Conservation (phyloP, 768 basidiomycete species). For the Mycena kentingensis region DNA sequence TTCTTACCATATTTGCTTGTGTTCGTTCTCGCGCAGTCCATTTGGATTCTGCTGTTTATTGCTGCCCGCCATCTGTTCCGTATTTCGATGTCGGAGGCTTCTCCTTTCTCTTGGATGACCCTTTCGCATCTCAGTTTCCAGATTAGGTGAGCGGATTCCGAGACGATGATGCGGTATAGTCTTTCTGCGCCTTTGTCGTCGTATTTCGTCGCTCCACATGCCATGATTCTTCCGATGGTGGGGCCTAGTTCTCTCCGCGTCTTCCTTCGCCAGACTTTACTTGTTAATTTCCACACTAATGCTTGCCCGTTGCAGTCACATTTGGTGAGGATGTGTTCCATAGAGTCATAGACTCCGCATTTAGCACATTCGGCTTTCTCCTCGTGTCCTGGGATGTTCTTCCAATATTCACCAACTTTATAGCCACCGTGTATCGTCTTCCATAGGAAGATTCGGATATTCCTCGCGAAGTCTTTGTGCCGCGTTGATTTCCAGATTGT, state of each 20-base stretch:
- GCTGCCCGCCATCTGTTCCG: constrained; percentile 9
- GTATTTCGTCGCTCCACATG: background rate
- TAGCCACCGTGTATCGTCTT: constrained; percentile 25
- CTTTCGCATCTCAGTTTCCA: constrained; percentile 11
- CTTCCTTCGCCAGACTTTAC: constrained; percentile 4
- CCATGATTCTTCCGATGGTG: constrained; percentile 8
- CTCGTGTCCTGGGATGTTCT: constrained; percentile 1
- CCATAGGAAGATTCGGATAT: constrained; percentile 24
- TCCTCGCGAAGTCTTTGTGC: constrained; percentile 11
- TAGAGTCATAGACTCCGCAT: constrained; percentile 1
- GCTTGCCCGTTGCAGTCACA: constrained; percentile 6
- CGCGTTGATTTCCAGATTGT: constrained; percentile 8
- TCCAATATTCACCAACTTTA: constrained; percentile 22
- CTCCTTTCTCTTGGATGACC: constrained; percentile 5
- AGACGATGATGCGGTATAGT: constrained; percentile 4
- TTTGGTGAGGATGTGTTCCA: constrained; percentile 17
- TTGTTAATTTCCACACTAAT: constrained; percentile 4
- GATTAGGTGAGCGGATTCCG: constrained; percentile 13
- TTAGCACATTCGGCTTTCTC: background rate
- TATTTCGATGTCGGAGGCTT: background rate
- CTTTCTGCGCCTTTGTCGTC: background rate
- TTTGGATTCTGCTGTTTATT: background rate
- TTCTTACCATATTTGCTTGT: constrained; percentile 13
- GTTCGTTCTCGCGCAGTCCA: background rate
- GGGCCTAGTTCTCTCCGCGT: constrained; percentile 6